Evolutionary conservation across 2,329 filamentous ascomycete species (phyloP), one percentile per base, ranked within the genome.

Genomic region (Paecilomyces variotii): DNA sequence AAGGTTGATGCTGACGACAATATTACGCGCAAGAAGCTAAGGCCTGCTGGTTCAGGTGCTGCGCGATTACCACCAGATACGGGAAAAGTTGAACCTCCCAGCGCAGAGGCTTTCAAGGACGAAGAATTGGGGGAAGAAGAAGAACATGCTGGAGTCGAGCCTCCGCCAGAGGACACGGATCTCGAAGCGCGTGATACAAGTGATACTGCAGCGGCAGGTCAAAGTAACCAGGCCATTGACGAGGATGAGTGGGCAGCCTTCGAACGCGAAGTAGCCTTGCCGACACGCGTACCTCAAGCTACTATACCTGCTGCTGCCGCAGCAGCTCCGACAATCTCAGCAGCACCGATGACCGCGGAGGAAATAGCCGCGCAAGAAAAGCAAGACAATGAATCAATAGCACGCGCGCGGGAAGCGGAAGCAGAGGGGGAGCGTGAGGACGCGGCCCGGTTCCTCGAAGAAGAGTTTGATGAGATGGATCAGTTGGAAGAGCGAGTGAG

Each of bases 171-270:
- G 4, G 30, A 58, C 4, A 57, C 65, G 26, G 28, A 49, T 53
- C 55, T 28, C 19, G 28, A 53, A 51, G 25, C 57, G 25, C 55
- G 61, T 45, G 14, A 56, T n/a, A 27, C 52, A 39, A 49, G 24
- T 4, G 27, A 19, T 35, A 12, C 39, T 12, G 55, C 59, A 57
- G 57, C 54, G 25, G 57, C 55, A 19, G 57, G 49, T 58, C 50
- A 63, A 9, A 27, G 60, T 11, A 57, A 61, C 55, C 63, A 69
- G 54, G 30, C 56, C 3, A 75, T 90, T 7, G 85, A 92, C 69
- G 90, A 96, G 68, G 84, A 87, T 57, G 89, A 94, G 73, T 94
- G 89, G 89, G 88, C 89, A 1, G 89, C 90, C 7, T 95, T 96
- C 69, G 88, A 96, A 70, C 88, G 89, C 2, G 90, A 96, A 57